Base-by-base conservation (phyloP, 345 rosid genomes). In the Nasturtium officinale region DNA sequence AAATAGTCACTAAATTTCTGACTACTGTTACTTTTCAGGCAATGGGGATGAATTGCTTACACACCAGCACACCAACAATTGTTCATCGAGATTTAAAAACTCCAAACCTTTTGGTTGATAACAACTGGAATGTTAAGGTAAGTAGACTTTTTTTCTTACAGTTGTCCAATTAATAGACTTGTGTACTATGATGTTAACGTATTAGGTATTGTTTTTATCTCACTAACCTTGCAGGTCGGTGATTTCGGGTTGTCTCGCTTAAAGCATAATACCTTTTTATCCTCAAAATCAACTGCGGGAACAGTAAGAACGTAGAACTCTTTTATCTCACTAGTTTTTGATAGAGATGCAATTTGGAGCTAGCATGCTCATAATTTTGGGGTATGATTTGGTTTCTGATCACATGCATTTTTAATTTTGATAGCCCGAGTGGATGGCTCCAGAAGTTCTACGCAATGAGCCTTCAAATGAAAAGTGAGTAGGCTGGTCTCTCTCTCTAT, bases 381-480 rank as follows among this genome's bases (percentile, higher is more conserved):
- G 23, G 54, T 70, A 9, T 11, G 45, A 3, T 15, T n/a, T n/a
- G n/a, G n/a, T 46, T 6, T 61, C 83, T 85, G 71, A 84, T 74
- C 8, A 65, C 15, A 50, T 45, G 53, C 60, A 26, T 72, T 68
- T 56, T 83, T 67, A 48, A n/a, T 53, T 75, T n/a, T 84, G 77
- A 40, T 68, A 93, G 98, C 97, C 98, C 9, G 98, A 93, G 78
- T 93, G 98, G 98, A 93, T 93, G 98, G 98, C 98, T 66, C 98
- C 97, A 4, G 98, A 93, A 84, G 97, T 90, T 79, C 96, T 93
- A 67, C 92, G 98, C 68, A 93, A 90, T 61, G 98, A 93, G 66
- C 94, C 87, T 52, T 93, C 98, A 37, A 89, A 93, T 82, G 98
- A 93, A 74, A 93, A 93, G 98, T 93, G 79, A 87, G 98, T 84